Evolutionary conservation across 2,329 filamentous ascomycete genomes (phyloP).

Genomic region (Aspergillus cejpii): DNA sequence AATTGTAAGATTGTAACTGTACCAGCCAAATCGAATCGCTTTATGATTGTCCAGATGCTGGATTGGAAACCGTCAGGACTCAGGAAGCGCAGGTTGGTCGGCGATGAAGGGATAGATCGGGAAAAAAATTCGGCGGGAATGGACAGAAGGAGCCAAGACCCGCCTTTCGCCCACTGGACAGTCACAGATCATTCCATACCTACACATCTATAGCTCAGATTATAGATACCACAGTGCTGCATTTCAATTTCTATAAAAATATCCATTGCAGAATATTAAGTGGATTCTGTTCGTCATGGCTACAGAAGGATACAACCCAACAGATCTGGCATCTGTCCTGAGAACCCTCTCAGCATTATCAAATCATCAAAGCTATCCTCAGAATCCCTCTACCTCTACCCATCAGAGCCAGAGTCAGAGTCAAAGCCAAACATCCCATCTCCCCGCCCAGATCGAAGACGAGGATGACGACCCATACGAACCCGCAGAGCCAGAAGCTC

Average conservation of each 20-base stretch:
- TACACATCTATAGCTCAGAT: conserved; percentile 1
- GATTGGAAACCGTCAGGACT: neutral
- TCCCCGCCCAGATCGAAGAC: neutral
- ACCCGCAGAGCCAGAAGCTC: conserved; percentile 11
- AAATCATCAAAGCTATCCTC: conserved; percentile 15
- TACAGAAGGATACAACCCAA: conserved; percentile 20
- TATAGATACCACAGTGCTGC: too few relatives aligned
- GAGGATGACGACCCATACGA: conserved; percentile 15
- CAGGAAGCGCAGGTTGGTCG: conserved; percentile 5
- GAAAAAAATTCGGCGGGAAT: conserved; percentile 22
- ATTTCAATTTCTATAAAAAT: neutral
- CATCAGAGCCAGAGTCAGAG: conserved; percentile 1
- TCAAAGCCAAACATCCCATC: too few relatives aligned
- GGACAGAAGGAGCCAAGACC: neutral
- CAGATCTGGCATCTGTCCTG: conserved; percentile 40
- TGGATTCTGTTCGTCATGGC: conserved; percentile 2
- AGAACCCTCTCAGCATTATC: conserved; percentile 36
- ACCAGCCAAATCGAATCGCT: neutral
- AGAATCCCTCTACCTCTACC: too few relatives aligned
- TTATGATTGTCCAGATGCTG: neutral
- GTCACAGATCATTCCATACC: neutral
- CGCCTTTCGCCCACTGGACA: too few relatives aligned
- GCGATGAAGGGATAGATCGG: conserved; percentile 16
- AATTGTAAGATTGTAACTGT: too few relatives aligned
- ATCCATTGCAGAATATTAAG: neutral